A percentile compares a stretch with the other conserved stretches of the same genome.
Conservation (phyloP, 495 filamentous ascomycete genomes). For the Tuber umbilicatum region DNA sequence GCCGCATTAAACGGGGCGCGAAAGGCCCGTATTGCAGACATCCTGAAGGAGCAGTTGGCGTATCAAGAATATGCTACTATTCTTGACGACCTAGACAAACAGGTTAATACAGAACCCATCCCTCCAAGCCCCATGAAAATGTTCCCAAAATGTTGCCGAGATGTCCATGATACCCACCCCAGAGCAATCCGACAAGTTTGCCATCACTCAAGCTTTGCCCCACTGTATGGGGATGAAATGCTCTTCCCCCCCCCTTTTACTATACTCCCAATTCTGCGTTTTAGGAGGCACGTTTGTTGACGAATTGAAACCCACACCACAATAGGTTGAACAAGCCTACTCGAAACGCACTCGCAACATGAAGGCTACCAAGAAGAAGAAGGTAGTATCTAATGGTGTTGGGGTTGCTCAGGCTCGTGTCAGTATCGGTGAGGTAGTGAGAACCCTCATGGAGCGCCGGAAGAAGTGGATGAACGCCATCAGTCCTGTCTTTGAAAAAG, state of each 20-base stretch:
- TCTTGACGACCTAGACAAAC: constrained; percentile 88
- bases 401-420: constrained; percentile 56
- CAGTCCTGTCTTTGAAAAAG: constrained; percentile 75
- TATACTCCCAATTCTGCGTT: neutral
- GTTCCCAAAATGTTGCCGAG: neutral
- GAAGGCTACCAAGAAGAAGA: constrained; percentile 82
- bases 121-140: neutral
- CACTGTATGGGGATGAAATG: neutral
- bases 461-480: constrained; percentile 82
- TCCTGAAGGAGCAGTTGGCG: constrained; percentile 85
- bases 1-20: constrained; percentile 80
- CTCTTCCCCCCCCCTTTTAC: neutral
- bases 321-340: constrained; percentile 72
- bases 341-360: constrained; percentile 92
- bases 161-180: neutral
- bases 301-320: neutral
- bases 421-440: constrained; percentile 83
- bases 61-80: constrained; percentile 95
- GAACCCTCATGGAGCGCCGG: constrained; percentile 81
- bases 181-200: neutral
- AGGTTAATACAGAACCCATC: constrained; percentile 46
- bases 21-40: constrained; percentile 74
- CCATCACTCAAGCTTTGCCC: neutral
- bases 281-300: neutral
- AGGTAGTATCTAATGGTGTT: constrained; percentile 59